These are phyloP conservation scores for Medicago lupulina DNA, from an alignment of 306 rosid species.

Conservation along the genomic window DNA sequence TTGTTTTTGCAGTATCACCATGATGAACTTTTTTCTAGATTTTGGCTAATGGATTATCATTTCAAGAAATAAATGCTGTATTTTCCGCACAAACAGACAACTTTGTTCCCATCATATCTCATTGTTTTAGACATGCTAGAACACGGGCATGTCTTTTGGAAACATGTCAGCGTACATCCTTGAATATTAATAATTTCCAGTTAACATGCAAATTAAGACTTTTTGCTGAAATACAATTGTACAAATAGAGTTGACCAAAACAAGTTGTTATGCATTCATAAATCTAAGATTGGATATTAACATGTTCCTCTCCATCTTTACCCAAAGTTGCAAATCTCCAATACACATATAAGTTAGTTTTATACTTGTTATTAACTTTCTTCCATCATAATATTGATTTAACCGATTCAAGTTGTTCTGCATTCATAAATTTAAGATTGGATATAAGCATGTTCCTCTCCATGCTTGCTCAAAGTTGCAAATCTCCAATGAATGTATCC, in stretches of 20 bases:
- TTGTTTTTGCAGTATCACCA: constrained; percentile 23
- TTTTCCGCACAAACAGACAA: constrained; percentile 6
- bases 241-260: neutral
- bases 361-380: neutral
- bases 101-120: constrained; percentile 3
- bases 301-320: neutral
- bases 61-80: constrained; percentile 25
- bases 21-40: constrained; percentile 33
- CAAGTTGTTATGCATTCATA: constrained; percentile 21
- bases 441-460: constrained; percentile 4
- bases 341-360: constrained; percentile 1
- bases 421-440: neutral
- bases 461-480: constrained; percentile 3
- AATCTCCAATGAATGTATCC: constrained; percentile 1
- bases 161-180: constrained; percentile 16
- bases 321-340: constrained; percentile 9
- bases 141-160: constrained; percentile 10
- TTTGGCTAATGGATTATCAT: constrained; percentile 31
- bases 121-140: constrained; percentile 27
- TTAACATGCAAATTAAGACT: neutral
- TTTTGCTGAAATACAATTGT: neutral
- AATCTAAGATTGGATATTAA: constrained; percentile 7
- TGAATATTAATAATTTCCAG: constrained; percentile 10
- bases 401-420: no score
- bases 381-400: neutral